phyloP scores from a whole-genome alignment of 805 yeast genomes.

The Saturnispora kantuleensis region DNA sequence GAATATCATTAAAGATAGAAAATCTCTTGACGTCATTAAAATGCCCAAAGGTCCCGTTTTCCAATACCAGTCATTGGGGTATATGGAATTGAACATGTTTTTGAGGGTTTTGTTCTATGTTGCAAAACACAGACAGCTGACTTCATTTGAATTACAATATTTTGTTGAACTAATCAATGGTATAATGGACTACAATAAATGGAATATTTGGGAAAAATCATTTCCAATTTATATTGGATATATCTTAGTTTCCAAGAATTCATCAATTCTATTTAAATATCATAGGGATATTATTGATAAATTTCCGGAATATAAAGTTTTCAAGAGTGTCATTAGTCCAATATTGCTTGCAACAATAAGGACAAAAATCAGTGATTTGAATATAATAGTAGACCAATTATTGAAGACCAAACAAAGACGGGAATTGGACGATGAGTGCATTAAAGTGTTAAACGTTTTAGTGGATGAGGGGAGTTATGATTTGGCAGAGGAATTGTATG shows the following conservation, averaged over 20 bases:
- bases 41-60: not conserved
- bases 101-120: conserved; percentile 7
- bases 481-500: conserved; percentile 12
- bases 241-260: conserved; percentile 8
- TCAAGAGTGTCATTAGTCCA: conserved; percentile 1
- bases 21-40: not conserved
- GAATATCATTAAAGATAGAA: conserved; percentile 1
- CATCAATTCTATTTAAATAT: conserved; percentile 9
- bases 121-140: conserved; percentile 2
- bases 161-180: conserved; percentile 7
- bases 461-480: conserved; percentile 5
- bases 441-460: conserved; percentile 7
- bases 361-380: conserved; percentile 9
- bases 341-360: conserved; percentile 7
- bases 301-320: conserved; percentile 9
- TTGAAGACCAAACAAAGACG: not conserved
- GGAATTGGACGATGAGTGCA: conserved; percentile 6
- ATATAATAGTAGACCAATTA: conserved; percentile 7
- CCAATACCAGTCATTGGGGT: not conserved
- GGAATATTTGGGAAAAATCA: conserved; percentile 4
- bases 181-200: not conserved
- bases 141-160: conserved; percentile 4
- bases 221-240: conserved; percentile 8
- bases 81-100: conserved; percentile 4
- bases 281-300: conserved; percentile 7